Conservation (phyloP, 495 filamentous ascomycete genomes). For the Platismatia glauca region DNA sequence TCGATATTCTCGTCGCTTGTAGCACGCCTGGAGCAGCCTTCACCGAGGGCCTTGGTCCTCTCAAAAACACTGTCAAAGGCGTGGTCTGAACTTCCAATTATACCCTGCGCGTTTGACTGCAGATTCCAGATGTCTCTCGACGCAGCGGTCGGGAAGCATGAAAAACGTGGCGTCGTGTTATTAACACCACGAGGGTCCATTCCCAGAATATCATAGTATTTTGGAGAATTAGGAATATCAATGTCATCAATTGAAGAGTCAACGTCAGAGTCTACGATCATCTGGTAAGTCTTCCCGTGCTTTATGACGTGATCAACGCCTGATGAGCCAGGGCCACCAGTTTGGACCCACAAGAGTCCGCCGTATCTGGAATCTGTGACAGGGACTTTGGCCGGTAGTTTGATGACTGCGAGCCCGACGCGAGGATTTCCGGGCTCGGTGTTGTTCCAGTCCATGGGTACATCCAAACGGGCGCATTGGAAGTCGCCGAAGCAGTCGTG, state of each 20-base stretch:
- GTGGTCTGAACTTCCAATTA: conserved; percentile 29
- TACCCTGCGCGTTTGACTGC: conserved; percentile 24
- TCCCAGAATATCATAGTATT: conserved; percentile 48
- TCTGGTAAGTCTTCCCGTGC: conserved; percentile 24
- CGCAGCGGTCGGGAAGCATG: conserved; percentile 37
- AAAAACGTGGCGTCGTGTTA: conserved; percentile 28
- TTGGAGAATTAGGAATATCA: conserved; percentile 22
- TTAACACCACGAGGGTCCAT: conserved; percentile 41
- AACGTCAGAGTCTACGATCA: conserved; percentile 31
- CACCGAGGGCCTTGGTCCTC: conserved; percentile 27
- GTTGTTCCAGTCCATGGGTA: conserved; percentile 35
- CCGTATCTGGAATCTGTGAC: conserved; percentile 35
- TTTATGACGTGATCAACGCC: conserved; percentile 27
- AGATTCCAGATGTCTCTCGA: conserved; percentile 27
- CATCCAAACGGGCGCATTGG: conserved; percentile 34
- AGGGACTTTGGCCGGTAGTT: conserved; percentile 33
- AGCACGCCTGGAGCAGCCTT: conserved; percentile 24
- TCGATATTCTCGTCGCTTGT: conserved; percentile 9
- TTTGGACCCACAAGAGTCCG: conserved; percentile 34
- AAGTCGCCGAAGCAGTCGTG: conserved; percentile 24
- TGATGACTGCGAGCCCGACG: conserved; percentile 31
- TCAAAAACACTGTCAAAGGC: conserved; percentile 31
- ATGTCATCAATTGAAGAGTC: conserved; percentile 12
- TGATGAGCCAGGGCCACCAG: conserved; percentile 39
- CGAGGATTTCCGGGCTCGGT: conserved; percentile 23